Conservation (phyloP, 805 yeast species). For the Ogataea ganodermae region DNA sequence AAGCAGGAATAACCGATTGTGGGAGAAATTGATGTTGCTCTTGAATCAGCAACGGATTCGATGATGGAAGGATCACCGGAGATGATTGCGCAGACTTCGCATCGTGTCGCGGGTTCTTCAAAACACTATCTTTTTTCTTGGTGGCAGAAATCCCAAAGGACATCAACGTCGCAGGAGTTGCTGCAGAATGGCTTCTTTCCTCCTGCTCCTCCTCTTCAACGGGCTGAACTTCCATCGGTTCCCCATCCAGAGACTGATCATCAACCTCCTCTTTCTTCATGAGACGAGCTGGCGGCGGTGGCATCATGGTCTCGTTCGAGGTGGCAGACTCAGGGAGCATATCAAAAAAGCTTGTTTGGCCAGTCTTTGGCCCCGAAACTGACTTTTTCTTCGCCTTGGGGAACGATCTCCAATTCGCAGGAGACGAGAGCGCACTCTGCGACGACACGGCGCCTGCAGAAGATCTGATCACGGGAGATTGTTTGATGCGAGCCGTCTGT, state of each 20-base stretch:
- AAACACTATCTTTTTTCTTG: constrained; percentile 29
- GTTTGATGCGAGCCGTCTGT: constrained; percentile 23
- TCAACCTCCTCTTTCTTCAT: constrained; percentile 5
- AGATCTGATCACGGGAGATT: constrained; percentile 42
- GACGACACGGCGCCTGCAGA: constrained; percentile 7
- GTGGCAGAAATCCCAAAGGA: constrained; percentile 25
- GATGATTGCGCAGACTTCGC: constrained; percentile 35
- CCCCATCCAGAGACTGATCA: background rate
- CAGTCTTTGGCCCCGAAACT: background rate
- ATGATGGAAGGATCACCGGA: constrained; percentile 40
- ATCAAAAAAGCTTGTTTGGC: constrained; percentile 22
- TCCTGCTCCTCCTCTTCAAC: constrained; percentile 1
- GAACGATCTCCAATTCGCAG: constrained; percentile 10
- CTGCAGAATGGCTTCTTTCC: constrained; percentile 22
- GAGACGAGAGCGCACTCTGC: constrained; percentile 6
- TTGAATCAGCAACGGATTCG: constrained; percentile 20
- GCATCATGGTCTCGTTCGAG: constrained; percentile 29
- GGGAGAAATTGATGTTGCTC: constrained; percentile 16
- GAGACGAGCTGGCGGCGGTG: constrained; percentile 29
- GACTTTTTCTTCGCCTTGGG: constrained; percentile 13
- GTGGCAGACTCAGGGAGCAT: constrained; percentile 38
- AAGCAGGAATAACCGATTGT: constrained; percentile 9
- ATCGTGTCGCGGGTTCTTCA: constrained; percentile 35
- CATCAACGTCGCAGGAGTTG: constrained; percentile 37
- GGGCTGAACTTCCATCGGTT: background rate